Percentiles rank a stretch among this genome's conserved stretches.
These are phyloP conservation scores for Phytophthora sp. DNA, from an alignment of 352 stramenopile species.

Conservation along the genomic window DNA sequence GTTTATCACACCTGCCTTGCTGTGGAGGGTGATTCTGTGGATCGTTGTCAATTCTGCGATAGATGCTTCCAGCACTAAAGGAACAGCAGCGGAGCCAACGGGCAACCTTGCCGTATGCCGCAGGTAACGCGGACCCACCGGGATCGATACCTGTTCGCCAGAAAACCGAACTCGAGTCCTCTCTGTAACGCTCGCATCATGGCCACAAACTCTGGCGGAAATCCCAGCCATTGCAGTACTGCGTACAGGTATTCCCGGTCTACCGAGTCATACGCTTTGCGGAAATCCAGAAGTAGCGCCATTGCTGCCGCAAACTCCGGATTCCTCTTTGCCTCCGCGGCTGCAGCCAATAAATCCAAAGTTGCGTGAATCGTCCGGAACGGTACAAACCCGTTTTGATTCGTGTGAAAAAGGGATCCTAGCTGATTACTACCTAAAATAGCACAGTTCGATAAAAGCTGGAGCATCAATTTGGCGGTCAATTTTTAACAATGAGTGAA, in stretches of 20 bases:
- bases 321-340: background rate
- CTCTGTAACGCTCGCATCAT: background rate
- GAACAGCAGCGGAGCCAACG: background rate
- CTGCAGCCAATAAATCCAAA: background rate
- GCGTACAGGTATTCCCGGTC: background rate
- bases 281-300: background rate
- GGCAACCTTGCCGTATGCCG: background rate
- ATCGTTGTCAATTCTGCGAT: background rate
- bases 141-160: background rate
- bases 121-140: background rate
- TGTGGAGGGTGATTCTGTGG: background rate
- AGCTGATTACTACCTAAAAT: too few relatives aligned
- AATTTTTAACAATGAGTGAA: too few relatives aligned
- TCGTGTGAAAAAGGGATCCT: too few relatives aligned
- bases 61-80: slow-evolving; percentile 1
- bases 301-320: background rate
- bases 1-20: background rate
- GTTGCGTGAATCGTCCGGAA: background rate
- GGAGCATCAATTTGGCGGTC: too few relatives aligned
- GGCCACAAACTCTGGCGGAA: background rate
- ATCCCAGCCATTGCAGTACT: background rate
- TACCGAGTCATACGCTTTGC: slow-evolving; percentile 3
- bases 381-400: slow-evolving; percentile 13
- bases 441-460: too few relatives aligned
- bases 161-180: background rate